Evolutionary conservation across 257 asterid species (phyloP).

Genomic region (Eucommia ulmoides): DNA sequence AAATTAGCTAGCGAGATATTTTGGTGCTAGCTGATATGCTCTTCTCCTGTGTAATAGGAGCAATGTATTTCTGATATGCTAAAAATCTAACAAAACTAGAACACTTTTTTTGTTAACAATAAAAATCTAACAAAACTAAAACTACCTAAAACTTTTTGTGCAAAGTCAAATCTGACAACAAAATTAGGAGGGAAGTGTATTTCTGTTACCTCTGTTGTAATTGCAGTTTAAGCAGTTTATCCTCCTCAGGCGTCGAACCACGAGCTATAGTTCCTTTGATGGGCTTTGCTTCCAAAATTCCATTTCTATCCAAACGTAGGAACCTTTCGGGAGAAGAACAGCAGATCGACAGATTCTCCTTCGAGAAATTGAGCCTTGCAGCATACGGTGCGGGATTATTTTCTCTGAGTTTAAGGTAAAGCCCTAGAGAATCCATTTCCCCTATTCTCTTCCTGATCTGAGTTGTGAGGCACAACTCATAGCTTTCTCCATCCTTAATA

Average conservation of each 20-base stretch:
- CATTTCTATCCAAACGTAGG: constrained; percentile 63
- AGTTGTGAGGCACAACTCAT: constrained; percentile 82
- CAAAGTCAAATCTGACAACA: too few species aligned
- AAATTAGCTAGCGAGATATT: too few species aligned
- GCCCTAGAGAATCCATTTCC: constrained; percentile 43
- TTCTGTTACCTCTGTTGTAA: constrained; percentile 58
- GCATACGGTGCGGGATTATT: constrained; percentile 94
- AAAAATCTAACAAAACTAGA: too few species aligned
- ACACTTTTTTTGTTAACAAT: too few species aligned
- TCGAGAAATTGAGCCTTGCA: constrained; percentile 87
- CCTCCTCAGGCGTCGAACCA: constrained; percentile 56
- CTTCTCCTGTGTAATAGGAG: too few species aligned
- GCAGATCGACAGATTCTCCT: constrained; percentile 52
- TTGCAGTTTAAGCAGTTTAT: constrained; percentile 54
- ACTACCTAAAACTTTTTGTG: too few species aligned
- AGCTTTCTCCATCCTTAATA: constrained; percentile 83
- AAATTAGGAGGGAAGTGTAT: not conserved
- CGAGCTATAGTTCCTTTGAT: constrained; percentile 96
- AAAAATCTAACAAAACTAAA: too few species aligned
- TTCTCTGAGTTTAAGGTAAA: constrained; percentile 65
- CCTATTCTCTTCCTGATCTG: constrained; percentile 54
- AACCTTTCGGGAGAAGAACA: constrained; percentile 98
- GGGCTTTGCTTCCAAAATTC: constrained; percentile 87
- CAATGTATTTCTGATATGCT: too few species aligned
- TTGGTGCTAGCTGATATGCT: too few species aligned